Evolutionary conservation across 1,284 basidiomycete genomes (phyloP).

Genomic region (Wolfiporia cocos): DNA sequence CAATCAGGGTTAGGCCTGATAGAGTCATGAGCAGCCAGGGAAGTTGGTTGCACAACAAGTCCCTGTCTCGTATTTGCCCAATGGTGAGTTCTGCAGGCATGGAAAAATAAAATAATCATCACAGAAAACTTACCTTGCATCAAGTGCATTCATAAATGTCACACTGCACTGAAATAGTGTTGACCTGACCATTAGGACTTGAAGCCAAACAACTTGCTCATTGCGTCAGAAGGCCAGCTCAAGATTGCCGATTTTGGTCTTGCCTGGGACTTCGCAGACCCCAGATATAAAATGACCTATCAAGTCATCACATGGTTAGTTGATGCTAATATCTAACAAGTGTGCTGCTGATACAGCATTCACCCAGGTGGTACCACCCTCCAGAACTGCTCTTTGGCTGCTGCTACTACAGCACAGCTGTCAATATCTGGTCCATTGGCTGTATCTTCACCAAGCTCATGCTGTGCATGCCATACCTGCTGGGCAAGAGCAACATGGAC

Average conservation of each 20-base stretch:
- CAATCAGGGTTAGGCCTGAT: too few relatives aligned
- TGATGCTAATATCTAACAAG: too few relatives aligned
- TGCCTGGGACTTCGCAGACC: slow-evolving; percentile 91
- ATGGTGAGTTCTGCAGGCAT: too few relatives aligned
- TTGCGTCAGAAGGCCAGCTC: slow-evolving; percentile 85
- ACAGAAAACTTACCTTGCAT: too few relatives aligned
- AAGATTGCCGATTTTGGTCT: slow-evolving; percentile 99
- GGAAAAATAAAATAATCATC: too few relatives aligned
- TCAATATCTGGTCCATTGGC: slow-evolving; percentile 94
- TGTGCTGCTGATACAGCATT: too few relatives aligned
- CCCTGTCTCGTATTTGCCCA: too few relatives aligned
- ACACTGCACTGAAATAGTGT: too few relatives aligned
- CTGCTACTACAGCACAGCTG: slow-evolving; percentile 81
- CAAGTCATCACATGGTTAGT: slow-evolving; percentile 92
- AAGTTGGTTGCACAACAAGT: too few relatives aligned
- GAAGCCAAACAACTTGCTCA: slow-evolving; percentile 98
- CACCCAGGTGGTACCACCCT: slow-evolving; percentile 91
- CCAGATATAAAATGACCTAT: slow-evolving; percentile 82
- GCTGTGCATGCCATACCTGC: slow-evolving; percentile 89
- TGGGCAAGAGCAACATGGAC: slow-evolving; percentile 93
- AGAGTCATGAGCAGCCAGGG: too few relatives aligned
- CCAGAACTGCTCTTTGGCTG: slow-evolving; percentile 90
- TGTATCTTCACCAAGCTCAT: slow-evolving; percentile 96
- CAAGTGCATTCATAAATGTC: too few relatives aligned
- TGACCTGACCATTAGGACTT: slow-evolving; percentile 92